phyloP scores from a whole-genome alignment of 345 rosid species.

The Lepidium aucheri region DNA sequence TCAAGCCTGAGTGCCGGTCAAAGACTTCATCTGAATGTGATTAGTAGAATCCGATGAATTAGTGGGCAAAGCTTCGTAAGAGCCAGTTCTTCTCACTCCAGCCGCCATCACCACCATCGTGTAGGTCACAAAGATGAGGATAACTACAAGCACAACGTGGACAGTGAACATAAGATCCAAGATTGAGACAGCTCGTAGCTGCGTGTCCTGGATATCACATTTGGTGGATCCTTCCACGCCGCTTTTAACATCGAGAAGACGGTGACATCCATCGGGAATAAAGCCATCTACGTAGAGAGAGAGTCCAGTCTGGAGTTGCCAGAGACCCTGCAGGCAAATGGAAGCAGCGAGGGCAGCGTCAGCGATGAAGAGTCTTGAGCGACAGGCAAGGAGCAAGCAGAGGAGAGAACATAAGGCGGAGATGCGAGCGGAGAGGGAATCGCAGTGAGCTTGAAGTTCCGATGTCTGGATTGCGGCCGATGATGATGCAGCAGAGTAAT shows the following conservation, averaged over 20 bases:
- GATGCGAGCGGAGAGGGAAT: conserved; percentile 53
- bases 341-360: conserved; percentile 64
- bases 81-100: conserved; percentile 49
- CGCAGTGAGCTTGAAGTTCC: conserved; percentile 78
- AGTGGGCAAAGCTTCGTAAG: conserved; percentile 75
- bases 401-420: conserved; percentile 55
- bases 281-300: conserved; percentile 78
- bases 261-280: conserved; percentile 86
- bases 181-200: conserved; percentile 70
- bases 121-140: conserved; percentile 44
- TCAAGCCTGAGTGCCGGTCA: conserved; percentile 79
- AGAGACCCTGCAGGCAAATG: conserved; percentile 73
- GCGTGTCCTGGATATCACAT: conserved; percentile 73
- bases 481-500: conserved; percentile 47
- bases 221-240: conserved; percentile 84
- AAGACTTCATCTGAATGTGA: conserved; percentile 79
- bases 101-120: conserved; percentile 45
- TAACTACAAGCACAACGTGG: conserved; percentile 58
- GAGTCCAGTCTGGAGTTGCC: conserved; percentile 85
- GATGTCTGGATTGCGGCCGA: conserved; percentile 72
- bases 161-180: conserved; percentile 70
- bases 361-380: conserved; percentile 56
- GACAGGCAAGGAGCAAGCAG: conserved; percentile 61
- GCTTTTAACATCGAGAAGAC: conserved; percentile 56
- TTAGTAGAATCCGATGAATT: conserved; percentile 37